Conservation (phyloP, 352 stramenopile genomes). For the Phytopythium ostracodes region DNA sequence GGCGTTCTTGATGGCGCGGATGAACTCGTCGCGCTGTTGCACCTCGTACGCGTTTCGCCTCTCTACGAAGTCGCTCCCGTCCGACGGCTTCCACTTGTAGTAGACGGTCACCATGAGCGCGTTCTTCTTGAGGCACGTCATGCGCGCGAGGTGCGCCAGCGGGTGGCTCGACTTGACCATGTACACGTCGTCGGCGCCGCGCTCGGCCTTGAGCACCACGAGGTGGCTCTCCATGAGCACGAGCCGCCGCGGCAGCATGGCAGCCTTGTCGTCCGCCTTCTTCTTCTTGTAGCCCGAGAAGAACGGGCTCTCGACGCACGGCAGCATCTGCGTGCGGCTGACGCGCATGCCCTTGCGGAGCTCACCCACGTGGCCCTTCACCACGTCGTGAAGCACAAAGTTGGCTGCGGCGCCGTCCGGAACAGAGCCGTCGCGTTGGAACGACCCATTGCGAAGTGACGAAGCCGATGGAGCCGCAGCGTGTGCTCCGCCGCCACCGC, state of each 20-base stretch:
- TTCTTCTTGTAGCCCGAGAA: conserved; percentile 89
- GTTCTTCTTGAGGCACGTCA: conserved; percentile 89
- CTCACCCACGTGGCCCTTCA: conserved; percentile 38
- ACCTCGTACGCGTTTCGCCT: conserved; percentile 80
- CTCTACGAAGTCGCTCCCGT: conserved; percentile 36
- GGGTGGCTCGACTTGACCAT: conserved; percentile 74
- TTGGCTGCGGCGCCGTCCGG: conserved; percentile 12
- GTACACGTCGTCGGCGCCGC: conserved; percentile 70
- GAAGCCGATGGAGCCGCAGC: conserved; percentile 25
- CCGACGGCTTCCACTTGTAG: conserved; percentile 67
- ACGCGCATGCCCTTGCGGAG: conserved; percentile 69
- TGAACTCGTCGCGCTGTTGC: conserved; percentile 84
- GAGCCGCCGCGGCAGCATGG: conserved; percentile 53
- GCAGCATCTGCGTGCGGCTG: conserved; percentile 64
- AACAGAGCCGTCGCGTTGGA: conserved; percentile 15
- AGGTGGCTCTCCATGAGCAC: conserved; percentile 73
- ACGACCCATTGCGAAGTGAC: conserved; percentile 46
- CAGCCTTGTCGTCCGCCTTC: conserved; percentile 14
- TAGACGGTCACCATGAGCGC: conserved; percentile 85
- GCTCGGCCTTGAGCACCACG: conserved; percentile 72
- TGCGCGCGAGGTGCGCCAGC: conserved; percentile 66
- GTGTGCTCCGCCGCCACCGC: conserved; percentile 7
- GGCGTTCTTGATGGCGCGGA: conserved; percentile 73
- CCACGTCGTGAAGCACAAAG: conserved; percentile 45
- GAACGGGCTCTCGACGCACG: conserved; percentile 66